A percentile compares a stretch with the other conserved stretches of the same genome.
Evolutionary conservation across 2,329 filamentous ascomycete species (phyloP).

Genomic region (Penicillium sp.): DNA sequence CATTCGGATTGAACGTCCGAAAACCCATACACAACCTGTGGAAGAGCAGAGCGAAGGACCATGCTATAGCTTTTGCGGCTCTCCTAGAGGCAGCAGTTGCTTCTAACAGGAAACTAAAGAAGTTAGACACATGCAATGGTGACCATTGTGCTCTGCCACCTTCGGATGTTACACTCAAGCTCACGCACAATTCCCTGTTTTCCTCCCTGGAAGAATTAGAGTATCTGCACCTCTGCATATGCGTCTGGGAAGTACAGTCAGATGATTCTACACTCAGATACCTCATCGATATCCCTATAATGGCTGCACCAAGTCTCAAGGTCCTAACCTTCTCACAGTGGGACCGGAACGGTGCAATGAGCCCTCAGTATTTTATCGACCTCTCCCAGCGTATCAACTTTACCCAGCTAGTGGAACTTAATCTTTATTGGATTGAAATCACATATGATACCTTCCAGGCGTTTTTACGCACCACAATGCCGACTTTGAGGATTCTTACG

Average conservation of each 20-base stretch:
- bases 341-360: neutral
- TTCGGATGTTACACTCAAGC: neutral
- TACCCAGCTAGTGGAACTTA: neutral
- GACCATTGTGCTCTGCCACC: neutral
- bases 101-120: neutral
- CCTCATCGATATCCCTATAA: neutral
- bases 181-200: neutral
- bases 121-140: neutral
- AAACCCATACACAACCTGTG: neutral
- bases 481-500: neutral
- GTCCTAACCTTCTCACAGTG: neutral
- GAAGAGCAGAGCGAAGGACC: neutral
- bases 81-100: neutral
- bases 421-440: slow-evolving; percentile 5
- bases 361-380: neutral
- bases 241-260: neutral
- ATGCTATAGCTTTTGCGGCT: neutral
- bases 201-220: neutral
- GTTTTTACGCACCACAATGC: neutral
- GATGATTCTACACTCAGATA: neutral
- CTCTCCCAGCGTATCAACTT: slow-evolving; percentile 2
- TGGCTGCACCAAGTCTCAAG: neutral
- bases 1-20: neutral
- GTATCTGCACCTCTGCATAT: neutral
- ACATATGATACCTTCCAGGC: neutral